Evolutionary conservation across 1,284 basidiomycete species (phyloP), one percentile per base, ranked within the genome.

Genomic region (Ganoderma leucocontextum): DNA sequence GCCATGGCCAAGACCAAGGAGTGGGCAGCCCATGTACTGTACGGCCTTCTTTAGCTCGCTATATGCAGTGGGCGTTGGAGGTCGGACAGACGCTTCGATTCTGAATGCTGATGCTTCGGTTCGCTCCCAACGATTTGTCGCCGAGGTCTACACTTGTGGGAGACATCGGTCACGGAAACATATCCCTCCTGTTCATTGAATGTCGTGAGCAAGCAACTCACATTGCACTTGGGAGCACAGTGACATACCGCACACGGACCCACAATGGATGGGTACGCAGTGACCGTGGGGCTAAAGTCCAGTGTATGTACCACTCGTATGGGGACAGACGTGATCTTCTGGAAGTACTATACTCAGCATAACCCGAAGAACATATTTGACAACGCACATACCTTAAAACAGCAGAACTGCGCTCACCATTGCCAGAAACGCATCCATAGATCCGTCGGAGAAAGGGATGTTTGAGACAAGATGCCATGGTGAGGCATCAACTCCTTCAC

Each of bases 401-500:
- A 15, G 15, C 42, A 2, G 44, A 4, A n/a, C 44, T 19, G 5
- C n/a, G 19, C 44, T 47, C 44, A 47, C 44, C 44, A 47, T 9
- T 7, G 10, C 44, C 44, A 47, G 44, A 47, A 47, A n/a, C n/a
- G 44, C 44, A 8, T 47, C 44, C 44, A 47, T 9, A 47, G 22
- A 7, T 15, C 44, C n/a, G 44, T 47, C 44, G 44, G 44, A 22
- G 44, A 47, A 15, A 47, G n/a, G n/a, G 44, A 7, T 5, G 44
- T 47, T 9, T 47, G 44, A 22, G 44, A n/a, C 19, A n/a, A 8
- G 15, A 47, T 22, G 1, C 44, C 44, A 22, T 47, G 44, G 44
- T 47, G 44, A n/a, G 44, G 44, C 44, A 47, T 47, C n/a, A 47
- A n/a, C 10, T 47, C 44, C n/a, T 47, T 47, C n/a, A 47, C 44